These are phyloP conservation scores for Xerocomus amazonicus DNA, from an alignment of 1,284 basidiomycete species.

Conservation along the genomic window DNA sequence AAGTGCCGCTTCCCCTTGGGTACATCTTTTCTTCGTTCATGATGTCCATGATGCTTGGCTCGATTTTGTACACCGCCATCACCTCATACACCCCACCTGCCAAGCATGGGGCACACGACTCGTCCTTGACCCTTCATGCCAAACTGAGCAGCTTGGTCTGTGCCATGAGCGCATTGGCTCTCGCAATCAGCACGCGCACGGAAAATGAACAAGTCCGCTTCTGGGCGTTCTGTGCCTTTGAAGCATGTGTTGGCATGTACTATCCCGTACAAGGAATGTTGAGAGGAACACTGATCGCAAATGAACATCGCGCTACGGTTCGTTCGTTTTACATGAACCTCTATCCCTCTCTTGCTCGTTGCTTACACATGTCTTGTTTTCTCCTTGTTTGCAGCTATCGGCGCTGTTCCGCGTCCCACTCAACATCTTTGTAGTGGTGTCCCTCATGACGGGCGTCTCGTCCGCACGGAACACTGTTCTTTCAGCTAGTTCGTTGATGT, in stretches of 20 bases:
- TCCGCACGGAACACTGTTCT: slow-evolving; percentile 62
- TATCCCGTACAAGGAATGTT: slow-evolving; percentile 78
- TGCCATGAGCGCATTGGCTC: slow-evolving; percentile 53
- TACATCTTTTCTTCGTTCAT: slow-evolving; percentile 78
- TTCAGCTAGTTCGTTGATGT: slow-evolving; percentile 52
- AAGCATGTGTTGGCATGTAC: slow-evolving; percentile 75
- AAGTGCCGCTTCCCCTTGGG: slow-evolving; percentile 54
- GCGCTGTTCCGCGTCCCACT: slow-evolving; percentile 72
- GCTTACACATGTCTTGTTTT: background rate
- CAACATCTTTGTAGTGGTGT: slow-evolving; percentile 70
- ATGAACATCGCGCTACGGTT: slow-evolving; percentile 72
- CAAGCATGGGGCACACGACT: slow-evolving; percentile 32
- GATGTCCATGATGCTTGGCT: slow-evolving; percentile 77
- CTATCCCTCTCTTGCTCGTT: background rate
- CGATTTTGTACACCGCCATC: slow-evolving; percentile 60
- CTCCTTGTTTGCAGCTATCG: slow-evolving; percentile 45
- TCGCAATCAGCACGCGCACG: slow-evolving; percentile 51
- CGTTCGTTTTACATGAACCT: background rate
- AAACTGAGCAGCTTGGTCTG: slow-evolving; percentile 65
- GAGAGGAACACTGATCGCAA: slow-evolving; percentile 61
- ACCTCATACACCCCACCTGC: slow-evolving; percentile 38
- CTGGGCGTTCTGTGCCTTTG: slow-evolving; percentile 71
- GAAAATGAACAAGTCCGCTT: slow-evolving; percentile 52
- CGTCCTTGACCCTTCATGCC: slow-evolving; percentile 56
- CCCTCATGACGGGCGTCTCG: slow-evolving; percentile 65